Evolutionary conservation across 371 early-diverging fungal species (phyloP), one percentile per base, ranked within the genome.

Genomic region (Mucor ambiguus): DNA sequence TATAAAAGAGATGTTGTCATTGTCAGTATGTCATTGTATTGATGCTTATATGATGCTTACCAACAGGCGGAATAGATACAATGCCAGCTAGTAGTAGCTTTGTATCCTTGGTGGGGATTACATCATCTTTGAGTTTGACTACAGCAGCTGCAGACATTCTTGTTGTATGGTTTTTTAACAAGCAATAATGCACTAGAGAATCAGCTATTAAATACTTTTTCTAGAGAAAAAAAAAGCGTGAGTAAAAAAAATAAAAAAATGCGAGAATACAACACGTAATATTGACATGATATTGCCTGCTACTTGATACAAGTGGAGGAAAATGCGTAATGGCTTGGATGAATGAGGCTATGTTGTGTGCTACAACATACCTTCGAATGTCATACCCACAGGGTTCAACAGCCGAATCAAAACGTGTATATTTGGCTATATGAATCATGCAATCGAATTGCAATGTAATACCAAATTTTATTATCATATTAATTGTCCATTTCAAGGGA

Each of bases 11-110:
- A 59, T n/a, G 24, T 32, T 46, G 46, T 46, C n/a, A 29, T 29
- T 26, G n/a, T 48, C 32, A 20, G 26, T 18, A 16, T 38, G 16
- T 20, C 38, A 14, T 26, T 58, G 18, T 44, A n/a, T 44, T 29
- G 41, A 2, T 67, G 43, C 16, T 52, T 22, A 22, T 46, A 24
- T 18, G 8, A 28, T 52, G 24, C 52, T 46, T 76, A 79, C 80
- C 80, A 55, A 86, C 79, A 16, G 86, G 86, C 20, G 84, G 82
- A 9, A 86, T 82, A 11, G 62, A 58, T 44, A 86, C 44, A 18
- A 66, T 52, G 9, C 76, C 80, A 9, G 67, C 84, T 16, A 86
- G 58, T 9, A 68, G 60, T 30, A 86, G 63, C 16, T 80, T 75
- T 32, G 84, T 86, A 54, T 84, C 78, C 32, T 65, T 62, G 0